These are phyloP conservation scores for Fusarium xylarioides DNA, from an alignment of 2,329 filamentous ascomycete species.

Conservation along the genomic window DNA sequence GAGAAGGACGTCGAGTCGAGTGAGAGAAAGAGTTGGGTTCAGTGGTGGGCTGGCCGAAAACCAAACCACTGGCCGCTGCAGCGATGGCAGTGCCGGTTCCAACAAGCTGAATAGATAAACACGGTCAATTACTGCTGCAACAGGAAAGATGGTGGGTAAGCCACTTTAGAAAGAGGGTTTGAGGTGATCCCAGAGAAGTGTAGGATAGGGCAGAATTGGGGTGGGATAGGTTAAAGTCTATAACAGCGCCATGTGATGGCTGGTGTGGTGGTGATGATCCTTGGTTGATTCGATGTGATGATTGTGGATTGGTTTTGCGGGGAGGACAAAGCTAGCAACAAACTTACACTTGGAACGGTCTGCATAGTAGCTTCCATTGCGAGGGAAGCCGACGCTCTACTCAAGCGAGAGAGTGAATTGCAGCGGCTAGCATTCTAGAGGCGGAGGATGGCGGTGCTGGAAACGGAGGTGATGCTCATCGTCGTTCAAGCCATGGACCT, in stretches of 20 bases:
- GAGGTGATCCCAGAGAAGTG: constrained; percentile 19
- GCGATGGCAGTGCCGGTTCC: constrained; percentile 69
- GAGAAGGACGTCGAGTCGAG: constrained; percentile 41
- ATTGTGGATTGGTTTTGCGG: constrained; percentile 34
- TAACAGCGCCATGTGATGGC: constrained; percentile 31
- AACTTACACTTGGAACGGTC: constrained; percentile 62
- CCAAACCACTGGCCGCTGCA: constrained; percentile 66
- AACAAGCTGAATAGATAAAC: constrained; percentile 59
- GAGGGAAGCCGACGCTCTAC: constrained; percentile 48
- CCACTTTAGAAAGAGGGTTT: constrained; percentile 35
- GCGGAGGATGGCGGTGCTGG: constrained; percentile 42
- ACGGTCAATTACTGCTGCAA: constrained; percentile 36
- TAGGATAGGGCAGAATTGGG: constrained; percentile 23
- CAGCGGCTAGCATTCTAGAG: constrained; percentile 49
- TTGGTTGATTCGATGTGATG: constrained; percentile 27
- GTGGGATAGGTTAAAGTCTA: constrained; percentile 39
- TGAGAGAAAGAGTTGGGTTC: constrained; percentile 50
- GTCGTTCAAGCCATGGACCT: constrained; percentile 43
- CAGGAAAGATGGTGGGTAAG: constrained; percentile 29
- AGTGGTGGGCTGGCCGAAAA: constrained; percentile 64
- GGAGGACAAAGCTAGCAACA: constrained; percentile 34
- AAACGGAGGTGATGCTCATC: constrained; percentile 44
- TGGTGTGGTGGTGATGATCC: constrained; percentile 37
- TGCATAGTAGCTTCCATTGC: constrained; percentile 58
- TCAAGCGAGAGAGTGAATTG: constrained; percentile 49